Evolutionary conservation across 768 basidiomycete species (phyloP), one percentile per base, ranked within the genome.

Genomic region (Psilocybe tampanensis): DNA sequence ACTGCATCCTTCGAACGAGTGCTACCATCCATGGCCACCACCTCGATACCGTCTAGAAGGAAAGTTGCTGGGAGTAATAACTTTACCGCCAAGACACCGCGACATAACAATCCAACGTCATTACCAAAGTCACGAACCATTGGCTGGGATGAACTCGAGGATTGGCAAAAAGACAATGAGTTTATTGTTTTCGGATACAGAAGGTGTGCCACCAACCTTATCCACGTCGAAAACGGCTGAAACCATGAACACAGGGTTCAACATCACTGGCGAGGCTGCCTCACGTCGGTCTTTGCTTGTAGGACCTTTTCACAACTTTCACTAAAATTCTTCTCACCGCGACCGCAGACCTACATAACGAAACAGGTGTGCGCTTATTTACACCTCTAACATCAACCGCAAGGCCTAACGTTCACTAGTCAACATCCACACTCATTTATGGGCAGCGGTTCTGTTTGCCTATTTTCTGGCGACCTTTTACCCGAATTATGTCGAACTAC

Each of bases 371-470:
- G 71, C 36, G 36, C 36, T 39, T 65, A 51, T 23, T 32, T 47
- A 18, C 44, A 50, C 36, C 18, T 51, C 24, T 42, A 23, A 44
- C 51, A 24, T 47, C 52, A 52, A 55, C 23, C 62, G 48, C 49
- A 33, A 64, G 58, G 48, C 57, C 32, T 47, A 44, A 60, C 52
- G 33, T 54, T 61, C 39, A 23, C 13, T 57, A 91, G 92, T 95
- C 54, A 95, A 95, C 72, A 92, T 95, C 44, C 89, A 93, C 71
- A 89, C 81, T 57, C 94, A 95, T 67, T 75, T 94, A 8, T 81
- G 85, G 75, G 90, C 86, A 23, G 84, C 87, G 29, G 66, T 83
- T 3, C 64, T 90, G 22, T 92, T 91, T 66, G 64, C 74, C 15
- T 78, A 79, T 67, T 71, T 89, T 52, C 73, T 88, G 33, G 64